Evolutionary conservation across 306 rosid species (phyloP), one percentile per base, ranked within the genome.

Genomic region (Cyamopsis tetragonoloba): DNA sequence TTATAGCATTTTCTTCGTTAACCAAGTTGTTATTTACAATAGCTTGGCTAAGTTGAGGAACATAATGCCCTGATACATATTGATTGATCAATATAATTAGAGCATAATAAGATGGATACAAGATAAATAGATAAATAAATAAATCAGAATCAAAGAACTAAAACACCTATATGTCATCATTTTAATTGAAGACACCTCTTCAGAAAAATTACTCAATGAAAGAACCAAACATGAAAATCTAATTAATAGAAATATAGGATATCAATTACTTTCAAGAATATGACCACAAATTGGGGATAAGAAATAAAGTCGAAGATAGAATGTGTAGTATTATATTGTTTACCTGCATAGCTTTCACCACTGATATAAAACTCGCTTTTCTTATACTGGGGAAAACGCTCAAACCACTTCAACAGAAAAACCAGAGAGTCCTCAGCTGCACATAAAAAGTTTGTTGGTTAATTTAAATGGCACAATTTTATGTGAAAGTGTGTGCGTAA

Each of bases 331-430:
- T 43, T 41, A 37, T 7, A 24, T 43, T 41, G 41, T 62, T 48
- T 85, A 92, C 98, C 98, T 70, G 80, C 96, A 77, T 92, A 92
- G 82, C 98, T 89, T 84, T 92, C 98, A 39, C 98, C 98, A 26
- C 83, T 3, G 42, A 92, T 79, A 27, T 75, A 92, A 51, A 92
- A 87, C 7, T 85, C 89, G 13, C 84, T 75, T 54, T 84, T 82
- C 73, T 76, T 82, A 69, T 80, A 92, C 32, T 83, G 93, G 18
- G 96, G 93, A 79, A 84, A 92, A 66, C 93, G 91, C 72, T 89
- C 88, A 46, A 87, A 79, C 98, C 98, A 89, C 32, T 86, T 81
- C 83, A 87, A 57, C 6, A 89, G 74, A 78, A 92, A 89, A 60
- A 26, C 34, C 51, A 92, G 81, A 66, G 81, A 63, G 79, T 92